phyloP scores from a whole-genome alignment of 768 basidiomycete species.

The Agrocybe praecox region DNA sequence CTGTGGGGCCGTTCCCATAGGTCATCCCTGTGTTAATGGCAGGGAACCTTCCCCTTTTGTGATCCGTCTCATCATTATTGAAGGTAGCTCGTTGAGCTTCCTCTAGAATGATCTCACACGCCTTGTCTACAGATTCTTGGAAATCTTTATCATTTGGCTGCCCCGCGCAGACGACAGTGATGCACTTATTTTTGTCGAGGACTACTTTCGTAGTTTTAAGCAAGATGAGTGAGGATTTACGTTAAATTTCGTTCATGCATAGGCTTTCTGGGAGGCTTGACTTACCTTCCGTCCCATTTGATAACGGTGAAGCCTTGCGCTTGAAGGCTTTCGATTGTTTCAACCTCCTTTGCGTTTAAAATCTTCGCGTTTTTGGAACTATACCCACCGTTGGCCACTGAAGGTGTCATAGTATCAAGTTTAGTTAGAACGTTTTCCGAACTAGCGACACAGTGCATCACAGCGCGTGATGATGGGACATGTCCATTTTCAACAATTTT shows the following conservation, averaged over 20 bases:
- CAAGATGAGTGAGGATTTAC: too few species aligned
- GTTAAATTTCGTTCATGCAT: too few species aligned
- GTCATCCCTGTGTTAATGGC: conserved; percentile 3
- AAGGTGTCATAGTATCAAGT: not conserved
- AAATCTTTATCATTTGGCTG: not conserved
- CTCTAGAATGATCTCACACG: not conserved
- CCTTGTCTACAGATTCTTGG: not conserved
- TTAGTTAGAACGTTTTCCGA: not conserved
- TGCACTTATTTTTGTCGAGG: not conserved
- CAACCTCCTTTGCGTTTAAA: not conserved
- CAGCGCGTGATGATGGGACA: too few species aligned
- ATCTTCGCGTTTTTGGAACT: not conserved
- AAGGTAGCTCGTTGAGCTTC: not conserved
- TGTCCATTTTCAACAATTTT: too few species aligned
- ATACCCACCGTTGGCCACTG: not conserved
- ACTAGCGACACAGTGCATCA: too few species aligned
- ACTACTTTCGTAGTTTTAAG: not conserved
- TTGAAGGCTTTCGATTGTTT: not conserved
- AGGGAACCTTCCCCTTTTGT: conserved; percentile 1
- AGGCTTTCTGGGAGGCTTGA: too few species aligned
- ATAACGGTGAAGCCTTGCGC: not conserved
- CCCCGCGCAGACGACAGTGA: not conserved
- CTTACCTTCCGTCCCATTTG: not conserved
- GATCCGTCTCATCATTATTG: not conserved
- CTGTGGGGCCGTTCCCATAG: conserved; percentile 1